Base-by-base conservation (phyloP, 2,329 filamentous ascomycete genomes). In the Diatrype stigma region DNA sequence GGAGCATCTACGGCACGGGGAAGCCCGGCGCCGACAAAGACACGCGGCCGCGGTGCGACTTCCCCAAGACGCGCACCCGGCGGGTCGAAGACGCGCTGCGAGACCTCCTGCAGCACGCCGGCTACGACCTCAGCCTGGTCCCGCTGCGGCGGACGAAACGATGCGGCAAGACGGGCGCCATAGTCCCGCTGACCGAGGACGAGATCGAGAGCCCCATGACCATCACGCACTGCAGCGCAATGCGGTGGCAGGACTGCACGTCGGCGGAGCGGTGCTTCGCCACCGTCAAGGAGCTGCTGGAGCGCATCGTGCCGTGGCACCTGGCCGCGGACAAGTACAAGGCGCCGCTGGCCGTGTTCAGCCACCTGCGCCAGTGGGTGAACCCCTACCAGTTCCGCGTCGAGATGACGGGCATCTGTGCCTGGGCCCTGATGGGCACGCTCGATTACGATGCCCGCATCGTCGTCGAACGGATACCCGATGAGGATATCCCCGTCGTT, bases 391-490 rank as follows among this genome's bases (percentile, higher is more conserved):
- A 58, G 51, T 23, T 51, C 32, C 56, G 63, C 37, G 32, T 65
- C 14, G 62, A 65, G 51, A 59, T 64, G 62, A 47, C 61, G 2
- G 63, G 63, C 5, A 64, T 65, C 51, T 54, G 54, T 38, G 62
- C 63, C 44, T 65, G 60, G 61, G 22, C 52, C 23, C 46, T 62
- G 14, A 64, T 65, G 63, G 55, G 59, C 3, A 42, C 56, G 8
- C 50, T 62, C 34, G 55, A 59, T 35, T 65, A 51, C 44, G 52
- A 63, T 34, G 63, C 62, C 6, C 62, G 63, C 38, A 57, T 65
- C 49, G 19, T 52, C 3, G 56, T 65, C 10, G 61, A 65, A 52
- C 40, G 42, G 6, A 30, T 63, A 8, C 57, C 58, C 3, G 48
- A 53, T 17, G 22, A 35, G 3, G 34, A 45, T n/a, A 49, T 40